Evolutionary conservation across 2,329 filamentous ascomycete genomes (phyloP), one percentile per base, ranked within the genome.

Genomic region (Pseudopithomyces chartarum): DNA sequence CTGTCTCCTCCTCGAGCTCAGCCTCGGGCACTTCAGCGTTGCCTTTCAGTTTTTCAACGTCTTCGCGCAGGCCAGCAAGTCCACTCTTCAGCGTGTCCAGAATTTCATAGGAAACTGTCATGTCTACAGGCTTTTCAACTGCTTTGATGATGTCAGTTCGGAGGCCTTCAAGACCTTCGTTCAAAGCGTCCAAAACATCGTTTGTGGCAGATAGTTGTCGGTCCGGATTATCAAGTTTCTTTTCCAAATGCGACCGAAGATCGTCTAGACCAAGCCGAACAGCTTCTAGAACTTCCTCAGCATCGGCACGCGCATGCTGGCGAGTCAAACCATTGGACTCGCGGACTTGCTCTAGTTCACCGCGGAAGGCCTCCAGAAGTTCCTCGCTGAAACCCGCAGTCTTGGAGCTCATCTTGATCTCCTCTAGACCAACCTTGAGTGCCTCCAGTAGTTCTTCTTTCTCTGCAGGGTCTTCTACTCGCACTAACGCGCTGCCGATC

Each of bases 41-140:
- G 22, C 89, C 86, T n/a, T 90, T 90, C 38, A 97, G 81, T 19
- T 83, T 82, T 55, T 92, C 90, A 61, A 97, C 90, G 47, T 97
- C 93, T 1, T 85, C 83, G 52, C 88, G 87, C 15, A 98, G 83
- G 38, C 84, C 84, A 42, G 90, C 87, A 8, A 98, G 80, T 0
- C 92, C 93, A n/a, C 87, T 84, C 72, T 90, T 96, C 54, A 98
- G 82, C 0, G 91, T 91, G 57, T 97, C 91, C 1, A 97, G 82
- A 51, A 97, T 93, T 75, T 97, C 92, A 62, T 96, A 91, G 57
- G 90, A 94, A 55, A 91, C 88, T 0, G 90, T 93, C 75, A 94
- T 84, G 66, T 96, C 92, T 0, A 86, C 80, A 5, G 92, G 90
- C 77, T 92, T 95, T 70, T 94, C 88, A 20, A 87, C 82, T 15